Conservation (phyloP, 352 stramenopile genomes). For the Globisporangium paroecandrum region DNA sequence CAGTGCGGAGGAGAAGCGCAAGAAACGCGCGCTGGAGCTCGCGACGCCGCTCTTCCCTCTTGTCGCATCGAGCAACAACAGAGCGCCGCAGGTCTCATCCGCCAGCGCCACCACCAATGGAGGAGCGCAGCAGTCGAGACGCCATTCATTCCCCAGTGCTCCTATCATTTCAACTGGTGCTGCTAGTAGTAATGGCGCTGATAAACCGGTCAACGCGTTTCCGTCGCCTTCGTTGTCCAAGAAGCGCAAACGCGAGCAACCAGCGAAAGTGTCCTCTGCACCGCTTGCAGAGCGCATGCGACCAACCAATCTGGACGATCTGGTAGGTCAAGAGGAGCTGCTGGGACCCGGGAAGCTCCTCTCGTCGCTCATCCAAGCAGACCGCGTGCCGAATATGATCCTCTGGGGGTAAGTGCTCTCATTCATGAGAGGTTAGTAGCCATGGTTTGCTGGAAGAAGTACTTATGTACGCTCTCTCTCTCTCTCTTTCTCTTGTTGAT, state of each 20-base stretch:
- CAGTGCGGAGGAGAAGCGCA: slow-evolving; percentile 25
- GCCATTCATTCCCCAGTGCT: slow-evolving; percentile 11
- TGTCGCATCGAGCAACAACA: not conserved
- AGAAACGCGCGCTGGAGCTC: slow-evolving; percentile 14
- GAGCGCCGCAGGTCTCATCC: not conserved
- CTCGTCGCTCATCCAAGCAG: slow-evolving; percentile 51
- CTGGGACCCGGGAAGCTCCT: slow-evolving; percentile 59
- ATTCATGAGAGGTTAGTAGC: slow-evolving; percentile 6
- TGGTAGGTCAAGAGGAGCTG: slow-evolving; percentile 72
- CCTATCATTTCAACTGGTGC: not conserved
- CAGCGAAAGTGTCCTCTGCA: slow-evolving; percentile 23
- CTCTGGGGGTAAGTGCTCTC: slow-evolving; percentile 59
- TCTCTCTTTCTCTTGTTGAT: not conserved
- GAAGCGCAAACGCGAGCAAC: slow-evolving; percentile 46
- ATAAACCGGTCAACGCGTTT: not conserved
- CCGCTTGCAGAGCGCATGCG: slow-evolving; percentile 79
- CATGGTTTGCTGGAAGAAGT: not conserved
- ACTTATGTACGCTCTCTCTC: slow-evolving; percentile 2
- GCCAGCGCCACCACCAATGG: not conserved
- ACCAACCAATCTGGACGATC: slow-evolving; percentile 49
- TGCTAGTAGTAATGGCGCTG: not conserved
- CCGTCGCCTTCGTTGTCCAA: slow-evolving; percentile 26
- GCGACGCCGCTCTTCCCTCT: slow-evolving; percentile 14
- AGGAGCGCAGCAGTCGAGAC: slow-evolving; percentile 7
- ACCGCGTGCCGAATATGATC: slow-evolving; percentile 84